Percentiles rank a stretch among this genome's conserved stretches.
Conservation (phyloP, 257 asterid species). For the Euphrasia confusa region DNA sequence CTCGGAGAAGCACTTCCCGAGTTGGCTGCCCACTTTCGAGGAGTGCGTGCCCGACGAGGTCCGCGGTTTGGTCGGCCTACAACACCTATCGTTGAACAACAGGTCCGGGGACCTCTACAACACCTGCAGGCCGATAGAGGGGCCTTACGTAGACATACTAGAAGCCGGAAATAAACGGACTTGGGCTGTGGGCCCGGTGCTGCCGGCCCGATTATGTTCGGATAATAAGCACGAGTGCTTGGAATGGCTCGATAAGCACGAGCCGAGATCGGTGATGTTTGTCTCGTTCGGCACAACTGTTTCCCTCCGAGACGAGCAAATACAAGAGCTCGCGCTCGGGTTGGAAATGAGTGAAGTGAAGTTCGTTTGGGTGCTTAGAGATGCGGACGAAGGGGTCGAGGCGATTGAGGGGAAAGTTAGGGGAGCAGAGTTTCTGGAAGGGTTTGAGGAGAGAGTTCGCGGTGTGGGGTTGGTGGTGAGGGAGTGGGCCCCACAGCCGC, state of each 20-base stretch:
- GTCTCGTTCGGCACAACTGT: conserved; percentile 39
- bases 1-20: not conserved
- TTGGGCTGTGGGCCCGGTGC: conserved; percentile 48
- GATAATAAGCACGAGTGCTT: conserved; percentile 22
- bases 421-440: conserved; percentile 23
- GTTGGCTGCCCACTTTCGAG: conserved; percentile 14
- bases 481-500: conserved; percentile 47
- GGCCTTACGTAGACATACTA: conserved; percentile 25
- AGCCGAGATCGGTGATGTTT: conserved; percentile 35
- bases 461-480: conserved; percentile 33
- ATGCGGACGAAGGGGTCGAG: conserved; percentile 36
- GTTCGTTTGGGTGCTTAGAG: conserved; percentile 45
- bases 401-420: conserved; percentile 23
- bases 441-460: conserved; percentile 32
- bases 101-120: conserved; percentile 35
- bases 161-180: conserved; percentile 22
- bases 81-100: conserved; percentile 8
- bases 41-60: conserved; percentile 15
- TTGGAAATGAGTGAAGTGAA: conserved; percentile 37
- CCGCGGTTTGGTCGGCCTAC: not conserved
- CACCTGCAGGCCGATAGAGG: conserved; percentile 40
- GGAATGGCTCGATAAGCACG: conserved; percentile 36
- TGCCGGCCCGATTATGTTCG: conserved; percentile 21
- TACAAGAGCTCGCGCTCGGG: conserved; percentile 36
- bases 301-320: conserved; percentile 30